A percentile compares a stretch with the other conserved stretches of the same genome.
These are phyloP conservation scores for Sambucus nigra DNA, from an alignment of 129 eudicot genomes.

Conservation along the genomic window DNA sequence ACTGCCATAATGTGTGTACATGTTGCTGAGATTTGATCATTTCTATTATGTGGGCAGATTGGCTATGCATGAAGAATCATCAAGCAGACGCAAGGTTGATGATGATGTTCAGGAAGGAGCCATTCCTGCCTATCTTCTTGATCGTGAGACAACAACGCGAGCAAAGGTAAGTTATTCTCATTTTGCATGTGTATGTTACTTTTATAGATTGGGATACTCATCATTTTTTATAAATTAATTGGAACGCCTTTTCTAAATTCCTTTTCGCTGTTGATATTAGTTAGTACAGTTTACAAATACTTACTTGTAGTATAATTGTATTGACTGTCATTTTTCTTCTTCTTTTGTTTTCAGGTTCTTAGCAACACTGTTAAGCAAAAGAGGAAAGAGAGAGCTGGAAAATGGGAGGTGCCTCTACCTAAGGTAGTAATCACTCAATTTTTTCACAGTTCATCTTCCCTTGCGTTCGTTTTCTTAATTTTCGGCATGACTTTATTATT, in stretches of 20 bases:
- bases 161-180: conserved; percentile 51
- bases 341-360: conserved; percentile 51
- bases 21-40: not conserved
- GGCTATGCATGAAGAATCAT: conserved; percentile 96
- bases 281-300: not conserved
- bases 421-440: conserved; percentile 34
- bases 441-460: not conserved
- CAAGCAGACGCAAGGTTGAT: conserved; percentile 92
- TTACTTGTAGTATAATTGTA: not conserved
- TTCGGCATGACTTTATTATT: not conserved
- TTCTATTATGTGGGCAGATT: conserved; percentile 36
- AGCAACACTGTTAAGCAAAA: conserved; percentile 88
- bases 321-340: not conserved
- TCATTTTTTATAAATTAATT: too few species aligned
- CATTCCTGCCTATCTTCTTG: conserved; percentile 93
- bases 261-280: not conserved
- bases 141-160: conserved; percentile 87
- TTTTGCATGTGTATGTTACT: not conserved
- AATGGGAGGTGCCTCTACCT: conserved; percentile 91
- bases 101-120: conserved; percentile 95
- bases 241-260: not conserved
- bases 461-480: not conserved
- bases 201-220: too few species aligned
- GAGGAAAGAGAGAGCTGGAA: conserved; percentile 92
- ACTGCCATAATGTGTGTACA: not conserved